Conservation (phyloP, 495 filamentous ascomycete genomes). For the Extremus antarcticus region DNA sequence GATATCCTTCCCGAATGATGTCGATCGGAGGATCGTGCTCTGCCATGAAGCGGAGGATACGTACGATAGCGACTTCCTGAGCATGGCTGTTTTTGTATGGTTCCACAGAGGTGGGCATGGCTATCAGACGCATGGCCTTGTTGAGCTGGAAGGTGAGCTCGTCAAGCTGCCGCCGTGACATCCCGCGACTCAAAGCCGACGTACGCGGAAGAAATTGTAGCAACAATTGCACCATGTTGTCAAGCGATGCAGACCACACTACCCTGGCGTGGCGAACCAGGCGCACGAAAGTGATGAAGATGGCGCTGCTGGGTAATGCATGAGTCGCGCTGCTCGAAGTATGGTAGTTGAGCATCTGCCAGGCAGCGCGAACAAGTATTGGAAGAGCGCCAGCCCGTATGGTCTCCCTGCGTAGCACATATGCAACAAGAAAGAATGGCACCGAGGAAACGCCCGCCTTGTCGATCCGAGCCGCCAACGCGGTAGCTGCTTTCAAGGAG, state of each 20-base stretch:
- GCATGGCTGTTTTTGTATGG: slow-evolving; percentile 40
- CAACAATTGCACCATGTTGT: slow-evolving; percentile 30
- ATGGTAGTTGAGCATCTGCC: not conserved
- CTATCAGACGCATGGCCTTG: slow-evolving; percentile 42
- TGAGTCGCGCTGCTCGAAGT: not conserved
- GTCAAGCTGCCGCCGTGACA: slow-evolving; percentile 3
- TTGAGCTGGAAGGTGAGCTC: slow-evolving; percentile 37
- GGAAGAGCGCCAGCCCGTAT: slow-evolving; percentile 36
- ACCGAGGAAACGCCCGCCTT: not conserved
- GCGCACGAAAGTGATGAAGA: slow-evolving; percentile 37
- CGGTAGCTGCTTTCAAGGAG: slow-evolving; percentile 28
- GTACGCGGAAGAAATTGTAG: slow-evolving; percentile 16
- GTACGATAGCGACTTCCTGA: slow-evolving; percentile 54
- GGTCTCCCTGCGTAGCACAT: slow-evolving; percentile 37
- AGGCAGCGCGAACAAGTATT: slow-evolving; percentile 32
- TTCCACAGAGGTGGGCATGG: slow-evolving; percentile 37
- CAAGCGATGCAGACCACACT: slow-evolving; percentile 46
- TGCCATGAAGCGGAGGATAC: slow-evolving; percentile 52
- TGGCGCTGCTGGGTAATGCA: slow-evolving; percentile 10
- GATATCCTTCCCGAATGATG: slow-evolving; percentile 51
- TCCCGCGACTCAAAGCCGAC: slow-evolving; percentile 17
- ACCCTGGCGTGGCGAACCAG: slow-evolving; percentile 48
- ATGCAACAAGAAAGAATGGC: slow-evolving; percentile 23
- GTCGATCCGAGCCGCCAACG: not conserved
- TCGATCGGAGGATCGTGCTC: slow-evolving; percentile 43